Percentiles rank a stretch among this genome's conserved stretches.
Evolutionary conservation across 305 asterid genomes (phyloP).

Genomic region (Rubia occidens): DNA sequence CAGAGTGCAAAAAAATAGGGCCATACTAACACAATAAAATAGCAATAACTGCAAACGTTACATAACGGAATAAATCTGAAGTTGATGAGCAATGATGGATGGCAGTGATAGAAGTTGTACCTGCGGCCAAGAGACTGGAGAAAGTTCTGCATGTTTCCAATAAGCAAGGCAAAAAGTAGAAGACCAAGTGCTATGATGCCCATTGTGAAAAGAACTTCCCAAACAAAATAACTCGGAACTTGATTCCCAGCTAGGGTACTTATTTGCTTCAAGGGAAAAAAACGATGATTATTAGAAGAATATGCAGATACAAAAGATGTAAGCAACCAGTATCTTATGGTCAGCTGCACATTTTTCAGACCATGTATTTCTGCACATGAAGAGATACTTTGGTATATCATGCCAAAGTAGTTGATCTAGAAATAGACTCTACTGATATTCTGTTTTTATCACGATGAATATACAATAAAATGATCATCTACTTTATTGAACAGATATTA

Average conservation of each 20-base stretch:
- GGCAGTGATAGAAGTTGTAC: slow-evolving; percentile 22
- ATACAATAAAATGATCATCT: neutral
- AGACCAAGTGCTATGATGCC: slow-evolving; percentile 71
- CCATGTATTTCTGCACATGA: neutral
- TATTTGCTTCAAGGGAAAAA: slow-evolving; percentile 42
- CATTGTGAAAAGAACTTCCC: slow-evolving; percentile 88
- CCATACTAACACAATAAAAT: neutral
- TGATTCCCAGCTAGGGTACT: slow-evolving; percentile 85
- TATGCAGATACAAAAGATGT: neutral
- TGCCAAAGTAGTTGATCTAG: neutral
- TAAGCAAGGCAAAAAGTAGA: slow-evolving; percentile 66
- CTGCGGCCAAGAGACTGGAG: slow-evolving; percentile 86
- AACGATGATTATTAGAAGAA: neutral
- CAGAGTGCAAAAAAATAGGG: neutral
- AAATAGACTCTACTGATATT: neutral
- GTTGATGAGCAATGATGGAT: neutral
- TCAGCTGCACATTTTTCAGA: neutral
- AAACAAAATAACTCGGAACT: slow-evolving; percentile 61
- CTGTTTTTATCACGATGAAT: neutral
- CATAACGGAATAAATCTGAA: neutral
- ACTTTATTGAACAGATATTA: neutral
- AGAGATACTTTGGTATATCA: neutral
- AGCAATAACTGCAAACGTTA: neutral
- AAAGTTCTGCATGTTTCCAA: slow-evolving; percentile 90
- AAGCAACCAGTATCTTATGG: neutral